Evolutionary conservation across 768 basidiomycete species (phyloP), one percentile per base, ranked within the genome.

Genomic region (Lentinula sp.): DNA sequence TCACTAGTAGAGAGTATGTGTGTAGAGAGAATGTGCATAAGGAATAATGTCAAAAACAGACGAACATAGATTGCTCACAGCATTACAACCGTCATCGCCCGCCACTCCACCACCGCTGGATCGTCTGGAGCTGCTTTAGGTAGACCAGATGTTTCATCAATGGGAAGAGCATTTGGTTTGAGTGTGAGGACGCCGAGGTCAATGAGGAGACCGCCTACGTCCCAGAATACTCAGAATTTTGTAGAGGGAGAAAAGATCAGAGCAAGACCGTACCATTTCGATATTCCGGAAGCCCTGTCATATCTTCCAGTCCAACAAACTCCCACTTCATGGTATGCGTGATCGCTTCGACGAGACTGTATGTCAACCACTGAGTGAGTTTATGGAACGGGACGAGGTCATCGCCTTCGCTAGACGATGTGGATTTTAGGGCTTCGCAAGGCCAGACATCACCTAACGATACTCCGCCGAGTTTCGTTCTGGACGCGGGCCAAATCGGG

Each of bases 271-370:
- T 39, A 59, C 93, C 96, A 65, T 97, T 97, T 46, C 95, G 85
- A 73, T 98, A 98, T 74, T 98, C 95, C 0, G 96, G 95, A 36
- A 98, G 73, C 2, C 96, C 96, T 0, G 95, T 97, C 83, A 95
- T 84, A 66, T 90, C 86, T 66, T 91, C 88, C 18, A 86, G 70
- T 0, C 91, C 92, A 0, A 88, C 84, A n/a, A 98, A 81, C 61
- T 79, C 75, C 94, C 95, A 98, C 0, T 81, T 79, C 6, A 95
- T 78, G 1, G 87, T 75, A 64, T 81, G 84, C 71, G 95, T 83
- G 46, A 98, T 81, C 1, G 91, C 87, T 70, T 95, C 90, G 37
- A 97, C 78, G 18, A 99, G 78, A 66, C 88, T 90, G 71, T 97
- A 96, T 7, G 94, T 89, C 60, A 93, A 80, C 96, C 96, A 99